Evolutionary conservation across 495 filamentous ascomycete genomes (phyloP).

Genomic region (Darksidea phi): DNA sequence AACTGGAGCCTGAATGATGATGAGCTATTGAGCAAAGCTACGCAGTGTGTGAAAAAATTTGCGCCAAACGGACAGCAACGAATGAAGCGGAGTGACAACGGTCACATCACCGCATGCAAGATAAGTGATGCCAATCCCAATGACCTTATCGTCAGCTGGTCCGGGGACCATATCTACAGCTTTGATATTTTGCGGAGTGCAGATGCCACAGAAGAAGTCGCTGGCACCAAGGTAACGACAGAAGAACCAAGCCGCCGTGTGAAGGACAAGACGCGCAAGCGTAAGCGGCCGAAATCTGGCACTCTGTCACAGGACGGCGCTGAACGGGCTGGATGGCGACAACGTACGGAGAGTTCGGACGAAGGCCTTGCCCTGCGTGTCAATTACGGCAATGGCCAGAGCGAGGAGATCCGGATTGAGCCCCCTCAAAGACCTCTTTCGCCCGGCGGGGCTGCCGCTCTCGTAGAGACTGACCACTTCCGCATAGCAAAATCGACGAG

Average conservation of each 20-base stretch:
- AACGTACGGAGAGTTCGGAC: slow-evolving; percentile 43
- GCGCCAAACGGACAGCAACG: slow-evolving; percentile 59
- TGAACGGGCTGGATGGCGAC: slow-evolving; percentile 46
- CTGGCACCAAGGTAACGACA: slow-evolving; percentile 23
- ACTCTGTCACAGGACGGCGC: slow-evolving; percentile 49
- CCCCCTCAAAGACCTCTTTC: slow-evolving; percentile 37
- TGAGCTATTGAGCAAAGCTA: slow-evolving; percentile 61
- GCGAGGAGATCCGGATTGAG: slow-evolving; percentile 53
- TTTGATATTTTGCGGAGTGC: slow-evolving; percentile 67
- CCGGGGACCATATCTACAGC: slow-evolving; percentile 70
- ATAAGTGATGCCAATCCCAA: slow-evolving; percentile 76
- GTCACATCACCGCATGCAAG: slow-evolving; percentile 76
- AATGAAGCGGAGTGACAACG: slow-evolving; percentile 55
- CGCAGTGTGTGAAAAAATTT: slow-evolving; percentile 68
- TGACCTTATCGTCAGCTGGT: slow-evolving; percentile 74
- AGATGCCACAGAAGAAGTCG: slow-evolving; percentile 50
- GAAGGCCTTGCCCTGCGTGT: slow-evolving; percentile 52
- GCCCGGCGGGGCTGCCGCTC: slow-evolving; percentile 46
- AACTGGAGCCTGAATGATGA: slow-evolving; percentile 47
- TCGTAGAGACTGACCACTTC: slow-evolving; percentile 53
- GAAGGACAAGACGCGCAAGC: slow-evolving; percentile 48
- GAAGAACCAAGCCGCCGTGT: slow-evolving; percentile 5
- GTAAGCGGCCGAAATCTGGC: slow-evolving; percentile 57
- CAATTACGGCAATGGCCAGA: slow-evolving; percentile 63
- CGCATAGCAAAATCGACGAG: slow-evolving; percentile 57